Conservation (phyloP, 108 stramenopile genomes). For the Nitzschia sp. region DNA sequence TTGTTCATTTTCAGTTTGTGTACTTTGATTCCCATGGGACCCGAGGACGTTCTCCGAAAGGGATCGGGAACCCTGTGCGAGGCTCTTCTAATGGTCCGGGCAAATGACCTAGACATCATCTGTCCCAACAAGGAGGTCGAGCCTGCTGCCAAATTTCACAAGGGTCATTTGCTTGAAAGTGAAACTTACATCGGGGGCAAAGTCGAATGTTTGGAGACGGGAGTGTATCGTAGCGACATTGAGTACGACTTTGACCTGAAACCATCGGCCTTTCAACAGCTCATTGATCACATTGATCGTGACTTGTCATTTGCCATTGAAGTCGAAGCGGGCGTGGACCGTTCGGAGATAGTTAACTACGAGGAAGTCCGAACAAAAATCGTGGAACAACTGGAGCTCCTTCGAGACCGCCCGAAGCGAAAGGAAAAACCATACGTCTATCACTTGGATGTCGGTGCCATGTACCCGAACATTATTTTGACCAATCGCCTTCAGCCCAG, state of each 20-base stretch:
- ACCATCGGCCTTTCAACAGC: constrained; percentile 89
- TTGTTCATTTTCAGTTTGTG: constrained; percentile 98
- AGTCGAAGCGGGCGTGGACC: constrained; percentile 92
- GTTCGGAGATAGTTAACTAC: constrained; percentile 92
- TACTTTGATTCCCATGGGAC: constrained; percentile 98
- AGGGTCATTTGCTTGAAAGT: constrained; percentile 95
- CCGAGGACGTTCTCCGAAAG: constrained; percentile 98
- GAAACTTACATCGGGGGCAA: constrained; percentile 99
- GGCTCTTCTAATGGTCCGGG: constrained; percentile 97
- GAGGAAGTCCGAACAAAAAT: constrained; percentile 92
- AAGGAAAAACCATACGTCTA: constrained; percentile 94
- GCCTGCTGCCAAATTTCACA: constrained; percentile 83
- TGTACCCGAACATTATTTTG: constrained; percentile 99
- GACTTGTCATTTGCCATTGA: constrained; percentile 97
- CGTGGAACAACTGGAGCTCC: constrained; percentile 90
- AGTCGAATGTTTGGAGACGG: constrained; percentile 99
- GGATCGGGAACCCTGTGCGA: constrained; percentile 97
- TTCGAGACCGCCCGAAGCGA: constrained; percentile 92
- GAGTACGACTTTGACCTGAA: constrained; percentile 93
- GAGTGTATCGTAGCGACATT: constrained; percentile 96
- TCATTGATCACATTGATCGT: constrained; percentile 97
- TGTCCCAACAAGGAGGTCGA: constrained; percentile 99
- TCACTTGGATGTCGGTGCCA: constrained; percentile 98
- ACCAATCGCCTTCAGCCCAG: constrained; percentile 98
- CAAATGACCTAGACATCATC: constrained; percentile 87